Evolutionary conservation across 1,284 basidiomycete genomes (phyloP).

Genomic region (Papiliotrema nemorosa): DNA sequence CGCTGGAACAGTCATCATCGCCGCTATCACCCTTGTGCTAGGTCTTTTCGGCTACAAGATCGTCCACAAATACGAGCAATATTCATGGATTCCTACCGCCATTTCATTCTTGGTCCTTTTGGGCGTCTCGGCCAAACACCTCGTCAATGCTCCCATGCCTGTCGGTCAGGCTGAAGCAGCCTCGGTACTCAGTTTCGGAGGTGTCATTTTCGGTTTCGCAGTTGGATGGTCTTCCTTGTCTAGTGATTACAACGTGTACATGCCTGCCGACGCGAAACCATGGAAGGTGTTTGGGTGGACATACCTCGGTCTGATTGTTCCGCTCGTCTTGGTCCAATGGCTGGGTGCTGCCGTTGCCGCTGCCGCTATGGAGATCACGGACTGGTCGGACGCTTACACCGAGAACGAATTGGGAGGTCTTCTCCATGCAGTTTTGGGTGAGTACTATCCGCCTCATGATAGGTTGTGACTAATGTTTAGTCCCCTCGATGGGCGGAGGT

Average conservation of each 20-base stretch:
- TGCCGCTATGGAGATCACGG: constrained; percentile 33
- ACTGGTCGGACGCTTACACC: constrained; percentile 26
- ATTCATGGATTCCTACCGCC: constrained; percentile 51
- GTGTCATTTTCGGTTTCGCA: constrained; percentile 32
- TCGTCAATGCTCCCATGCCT: constrained; percentile 32
- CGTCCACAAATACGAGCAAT: constrained; percentile 49
- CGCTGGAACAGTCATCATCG: constrained; percentile 43
- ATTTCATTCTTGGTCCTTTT: constrained; percentile 47
- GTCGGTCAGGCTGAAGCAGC: constrained; percentile 38
- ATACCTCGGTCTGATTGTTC: constrained; percentile 45
- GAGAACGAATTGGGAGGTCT: constrained; percentile 45
- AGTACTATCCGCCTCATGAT: background rate
- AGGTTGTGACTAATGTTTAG: constrained; percentile 6
- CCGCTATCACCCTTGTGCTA: constrained; percentile 47
- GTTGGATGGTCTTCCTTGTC: constrained; percentile 48
- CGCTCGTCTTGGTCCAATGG: constrained; percentile 45
- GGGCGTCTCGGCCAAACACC: constrained; percentile 32
- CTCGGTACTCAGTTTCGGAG: constrained; percentile 44
- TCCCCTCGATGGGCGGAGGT: constrained; percentile 34
- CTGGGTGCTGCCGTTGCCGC: constrained; percentile 44
- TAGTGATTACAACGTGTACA: constrained; percentile 49
- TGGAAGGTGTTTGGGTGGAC: constrained; percentile 46
- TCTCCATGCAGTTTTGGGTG: constrained; percentile 31
- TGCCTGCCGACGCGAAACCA: constrained; percentile 40
- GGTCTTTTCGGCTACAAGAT: constrained; percentile 52